Evolutionary conservation across 1,284 basidiomycete genomes (phyloP), one percentile per base, ranked within the genome.

Genomic region (Neonothopanus nambi): DNA sequence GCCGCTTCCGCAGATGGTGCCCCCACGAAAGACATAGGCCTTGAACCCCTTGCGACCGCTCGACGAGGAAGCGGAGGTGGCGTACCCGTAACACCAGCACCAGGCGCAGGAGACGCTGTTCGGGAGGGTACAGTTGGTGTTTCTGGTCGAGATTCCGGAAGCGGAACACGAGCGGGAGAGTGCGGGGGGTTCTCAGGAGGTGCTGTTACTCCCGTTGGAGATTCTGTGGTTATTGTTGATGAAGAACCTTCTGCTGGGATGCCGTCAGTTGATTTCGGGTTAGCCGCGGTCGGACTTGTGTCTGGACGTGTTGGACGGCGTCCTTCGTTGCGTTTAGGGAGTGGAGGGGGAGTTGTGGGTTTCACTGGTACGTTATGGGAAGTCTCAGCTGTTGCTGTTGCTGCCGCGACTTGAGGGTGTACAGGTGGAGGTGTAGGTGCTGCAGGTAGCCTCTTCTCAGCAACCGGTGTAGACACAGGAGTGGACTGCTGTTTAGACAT

Each of bases 61-160:
- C 82, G 68, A 41, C 81, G 70, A 0, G 83, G 84, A 17, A 85
- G 60, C 3, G 84, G 83, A 0, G 84, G 82, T 15, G 82, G 79
- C 0, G 66, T 67, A 23, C 67, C 66, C 15, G 57, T 42, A 8
- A 55, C 51, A 5, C 58, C n/a, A n/a, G n/a, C n/a, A n/a, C n/a
- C 60, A 15, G 39, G 30, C 51, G 28, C 39, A 43, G 71, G 67
- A 4, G 71, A 67, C 11, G 63, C 58, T 28, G 65, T 60, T 5
- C 65, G 63, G 12, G 65, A 64, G 7, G 65, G 49, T 5, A 52
- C 51, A 13, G 56, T 45, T 13, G 75, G 75, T 1, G 76, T 76
- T 1, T 59, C 63, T 13, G 77, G 75, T 3, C 75, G 68, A 1
- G 78, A 81, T 1, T 76, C 74, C 0, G 79, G 78, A 0, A 79